Percentiles rank a stretch among this genome's conserved stretches.
Conservation (phyloP, 345 rosid species). For the Eucalyptus urophylla region DNA sequence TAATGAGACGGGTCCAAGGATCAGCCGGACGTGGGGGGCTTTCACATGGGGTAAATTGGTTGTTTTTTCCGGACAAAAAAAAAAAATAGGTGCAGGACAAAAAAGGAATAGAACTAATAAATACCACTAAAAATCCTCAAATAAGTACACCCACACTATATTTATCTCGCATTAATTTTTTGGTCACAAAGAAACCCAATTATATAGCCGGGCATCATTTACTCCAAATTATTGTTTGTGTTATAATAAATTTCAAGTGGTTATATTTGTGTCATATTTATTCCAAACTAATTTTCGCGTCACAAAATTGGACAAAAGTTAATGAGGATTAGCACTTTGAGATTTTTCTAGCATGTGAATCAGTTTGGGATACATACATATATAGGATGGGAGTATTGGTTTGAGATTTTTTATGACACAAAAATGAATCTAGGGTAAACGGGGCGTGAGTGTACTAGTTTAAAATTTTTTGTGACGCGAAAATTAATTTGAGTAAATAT, state of each 20-base stretch:
- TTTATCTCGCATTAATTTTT: too few species aligned
- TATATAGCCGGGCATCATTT: too few species aligned
- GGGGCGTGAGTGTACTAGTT: neutral
- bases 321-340: neutral
- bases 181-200: accelerated
- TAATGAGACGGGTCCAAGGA: neutral
- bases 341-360: neutral
- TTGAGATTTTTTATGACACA: too few species aligned
- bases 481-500: neutral
- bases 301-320: neutral
- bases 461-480: accelerated
- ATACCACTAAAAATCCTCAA: too few species aligned
- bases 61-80: neutral
- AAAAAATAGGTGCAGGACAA: neutral
- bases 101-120: too few species aligned
- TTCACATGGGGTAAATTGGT: neutral
- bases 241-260: too few species aligned
- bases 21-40: neutral
- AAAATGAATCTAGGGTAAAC: neutral
- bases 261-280: accelerated
- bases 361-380: too few species aligned
- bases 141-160: accelerated
- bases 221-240: too few species aligned
- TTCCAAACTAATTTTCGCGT: accelerated
- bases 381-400: accelerated